Percentiles rank a stretch among this genome's conserved stretches.
phyloP scores from a whole-genome alignment of 2,329 filamentous ascomycete genomes.

The Epicoccum nigrum region DNA sequence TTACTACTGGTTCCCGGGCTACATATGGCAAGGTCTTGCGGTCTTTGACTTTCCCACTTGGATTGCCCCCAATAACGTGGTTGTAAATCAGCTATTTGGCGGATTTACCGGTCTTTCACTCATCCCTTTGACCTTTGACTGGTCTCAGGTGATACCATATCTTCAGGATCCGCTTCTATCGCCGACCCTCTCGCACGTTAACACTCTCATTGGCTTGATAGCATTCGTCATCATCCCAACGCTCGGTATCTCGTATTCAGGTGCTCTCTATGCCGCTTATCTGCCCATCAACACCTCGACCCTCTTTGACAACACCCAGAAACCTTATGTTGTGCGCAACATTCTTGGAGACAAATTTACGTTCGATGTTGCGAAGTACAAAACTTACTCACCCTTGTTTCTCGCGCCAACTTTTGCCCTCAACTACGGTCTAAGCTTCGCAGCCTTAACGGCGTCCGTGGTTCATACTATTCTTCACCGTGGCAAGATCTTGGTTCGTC shows the following conservation, averaged over 20 bases:
- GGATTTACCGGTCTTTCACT: slow-evolving; percentile 29
- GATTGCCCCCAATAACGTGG: slow-evolving; percentile 32
- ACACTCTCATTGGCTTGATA: slow-evolving; percentile 69
- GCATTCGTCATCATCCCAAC: slow-evolving; percentile 65
- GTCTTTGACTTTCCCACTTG: slow-evolving; percentile 37
- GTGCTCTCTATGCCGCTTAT: slow-evolving; percentile 68
- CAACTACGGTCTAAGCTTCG: slow-evolving; percentile 72
- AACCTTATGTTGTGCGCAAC: slow-evolving; percentile 66
- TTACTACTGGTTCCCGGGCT: slow-evolving; percentile 38
- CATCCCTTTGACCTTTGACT: slow-evolving; percentile 35
- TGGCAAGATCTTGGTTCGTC: slow-evolving; percentile 67
- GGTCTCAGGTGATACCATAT: slow-evolving; percentile 27
- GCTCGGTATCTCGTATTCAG: slow-evolving; percentile 67
- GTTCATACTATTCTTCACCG: slow-evolving; percentile 69
- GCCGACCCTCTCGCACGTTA: slow-evolving; percentile 64
- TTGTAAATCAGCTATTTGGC: slow-evolving; percentile 39
- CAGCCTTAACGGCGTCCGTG: slow-evolving; percentile 71
- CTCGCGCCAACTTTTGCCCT: slow-evolving; percentile 7
- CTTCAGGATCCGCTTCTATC: slow-evolving; percentile 24
- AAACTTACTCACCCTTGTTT: slow-evolving; percentile 64
- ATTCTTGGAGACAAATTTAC: slow-evolving; percentile 68
- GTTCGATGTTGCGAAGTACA: slow-evolving; percentile 68
- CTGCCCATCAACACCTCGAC: slow-evolving; percentile 59
- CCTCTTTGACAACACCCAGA: slow-evolving; percentile 74
- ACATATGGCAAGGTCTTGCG: slow-evolving; percentile 18